A percentile compares a stretch with the other conserved stretches of the same genome.
These are phyloP conservation scores for Colletotrichum tamarilloi DNA, from an alignment of 2,329 filamentous ascomycete species.

Conservation along the genomic window DNA sequence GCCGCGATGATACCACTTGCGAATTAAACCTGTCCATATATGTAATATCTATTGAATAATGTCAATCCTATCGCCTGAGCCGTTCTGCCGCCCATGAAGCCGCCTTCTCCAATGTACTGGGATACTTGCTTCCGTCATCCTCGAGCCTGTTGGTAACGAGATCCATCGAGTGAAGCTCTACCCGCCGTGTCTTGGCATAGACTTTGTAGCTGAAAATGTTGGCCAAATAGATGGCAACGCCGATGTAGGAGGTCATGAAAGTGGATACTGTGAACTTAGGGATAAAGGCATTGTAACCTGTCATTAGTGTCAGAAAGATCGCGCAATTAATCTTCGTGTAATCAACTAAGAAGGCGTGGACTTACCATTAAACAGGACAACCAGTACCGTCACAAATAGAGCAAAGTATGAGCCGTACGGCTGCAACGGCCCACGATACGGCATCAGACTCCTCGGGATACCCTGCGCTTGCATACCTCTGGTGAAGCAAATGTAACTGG, in stretches of 20 bases:
- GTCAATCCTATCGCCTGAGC: neutral
- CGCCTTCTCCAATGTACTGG: neutral
- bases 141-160: neutral
- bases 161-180: neutral
- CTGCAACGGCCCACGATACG: no score
- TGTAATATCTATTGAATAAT: neutral
- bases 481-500: slow-evolving; percentile 52
- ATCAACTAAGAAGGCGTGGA: no score
- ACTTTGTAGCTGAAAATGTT: neutral
- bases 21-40: neutral
- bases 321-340: no score
- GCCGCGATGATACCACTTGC: neutral
- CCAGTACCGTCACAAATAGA: no score
- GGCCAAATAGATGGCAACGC: no score
- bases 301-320: no score
- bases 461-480: slow-evolving; percentile 50
- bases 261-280: no score
- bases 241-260: no score
- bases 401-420: no score
- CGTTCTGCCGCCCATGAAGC: neutral
- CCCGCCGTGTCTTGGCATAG: neutral
- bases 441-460: slow-evolving; percentile 35
- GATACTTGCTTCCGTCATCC: neutral
- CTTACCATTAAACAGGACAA: no score
- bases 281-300: no score